A percentile compares a stretch with the other conserved stretches of the same genome.
Evolutionary conservation across 2,329 filamentous ascomycete species (phyloP).

Genomic region (Colletotrichum limetticola): DNA sequence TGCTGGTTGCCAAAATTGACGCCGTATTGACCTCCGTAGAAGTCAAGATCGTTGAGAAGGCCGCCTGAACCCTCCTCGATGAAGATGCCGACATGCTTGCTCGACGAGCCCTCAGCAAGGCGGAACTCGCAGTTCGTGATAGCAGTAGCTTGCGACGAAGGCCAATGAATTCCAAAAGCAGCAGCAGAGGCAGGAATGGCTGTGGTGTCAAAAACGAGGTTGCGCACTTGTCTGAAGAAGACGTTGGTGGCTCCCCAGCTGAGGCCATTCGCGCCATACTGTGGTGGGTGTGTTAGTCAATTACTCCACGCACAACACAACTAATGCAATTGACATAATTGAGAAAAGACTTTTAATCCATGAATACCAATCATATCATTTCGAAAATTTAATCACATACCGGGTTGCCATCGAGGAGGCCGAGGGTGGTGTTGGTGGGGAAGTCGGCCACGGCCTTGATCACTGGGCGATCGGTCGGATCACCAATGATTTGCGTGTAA

Average conservation of each 20-base stretch:
- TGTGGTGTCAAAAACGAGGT: slow-evolving; percentile 67
- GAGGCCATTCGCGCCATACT: slow-evolving; percentile 52
- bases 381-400: not conserved
- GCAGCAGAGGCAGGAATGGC: slow-evolving; percentile 55
- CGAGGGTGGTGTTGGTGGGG: slow-evolving; percentile 46
- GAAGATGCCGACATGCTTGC: slow-evolving; percentile 67
- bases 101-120: slow-evolving; percentile 57
- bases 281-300: not conserved
- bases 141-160: slow-evolving; percentile 71
- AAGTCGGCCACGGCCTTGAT: slow-evolving; percentile 66
- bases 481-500: slow-evolving; percentile 82
- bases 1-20: slow-evolving; percentile 72
- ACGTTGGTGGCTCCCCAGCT: slow-evolving; percentile 67
- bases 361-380: too few species aligned
- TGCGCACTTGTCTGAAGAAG: slow-evolving; percentile 68
- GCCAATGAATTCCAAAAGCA: slow-evolving; percentile 72
- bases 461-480: slow-evolving; percentile 68
- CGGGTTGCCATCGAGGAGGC: slow-evolving; percentile 58
- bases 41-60: slow-evolving; percentile 75
- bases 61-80: slow-evolving; percentile 74
- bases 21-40: slow-evolving; percentile 75
- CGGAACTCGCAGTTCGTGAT: slow-evolving; percentile 68
- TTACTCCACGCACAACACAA: not conserved
- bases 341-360: too few species aligned
- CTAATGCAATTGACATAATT: not conserved